phyloP scores from a whole-genome alignment of 2,329 filamentous ascomycete species.

The Pseudogymnoascus sp. region DNA sequence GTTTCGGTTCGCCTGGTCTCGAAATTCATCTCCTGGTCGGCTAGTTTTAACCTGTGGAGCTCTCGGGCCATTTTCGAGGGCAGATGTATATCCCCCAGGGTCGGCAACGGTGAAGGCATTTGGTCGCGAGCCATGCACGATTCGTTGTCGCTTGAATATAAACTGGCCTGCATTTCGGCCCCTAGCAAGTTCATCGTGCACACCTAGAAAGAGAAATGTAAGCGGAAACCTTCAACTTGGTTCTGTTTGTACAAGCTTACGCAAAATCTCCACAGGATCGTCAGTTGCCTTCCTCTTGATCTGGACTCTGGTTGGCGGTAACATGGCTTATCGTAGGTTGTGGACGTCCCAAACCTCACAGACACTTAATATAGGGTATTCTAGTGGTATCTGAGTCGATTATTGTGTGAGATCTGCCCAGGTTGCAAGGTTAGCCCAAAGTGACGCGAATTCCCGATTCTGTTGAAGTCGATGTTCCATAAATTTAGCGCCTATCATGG shows the following conservation, averaged over 20 bases:
- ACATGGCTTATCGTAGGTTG: not conserved
- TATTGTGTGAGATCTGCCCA: not conserved
- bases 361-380: not conserved
- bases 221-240: not conserved
- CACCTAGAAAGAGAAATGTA: conserved; percentile 17
- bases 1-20: conserved; percentile 5
- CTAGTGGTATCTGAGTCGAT: not conserved
- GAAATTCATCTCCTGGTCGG: conserved; percentile 8
- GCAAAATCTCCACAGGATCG: conserved; percentile 28
- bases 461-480: conserved; percentile 6
- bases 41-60: not conserved
- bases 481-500: conserved; percentile 6
- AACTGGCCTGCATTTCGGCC: conserved; percentile 21
- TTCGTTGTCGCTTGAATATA: conserved; percentile 25
- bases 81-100: conserved; percentile 1
- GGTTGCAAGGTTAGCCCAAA: not conserved
- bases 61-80: conserved; percentile 1
- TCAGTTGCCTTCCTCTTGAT: conserved; percentile 30
- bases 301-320: conserved; percentile 26
- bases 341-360: not conserved
- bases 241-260: conserved; percentile 19
- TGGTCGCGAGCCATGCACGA: not conserved
- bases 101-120: not conserved
- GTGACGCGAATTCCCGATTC: not conserved
- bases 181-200: conserved; percentile 25